Percentiles rank a stretch among this genome's conserved stretches.
These are phyloP conservation scores for Musa itinerans DNA, from an alignment of 176 grass and related monocot species.

Conservation along the genomic window DNA sequence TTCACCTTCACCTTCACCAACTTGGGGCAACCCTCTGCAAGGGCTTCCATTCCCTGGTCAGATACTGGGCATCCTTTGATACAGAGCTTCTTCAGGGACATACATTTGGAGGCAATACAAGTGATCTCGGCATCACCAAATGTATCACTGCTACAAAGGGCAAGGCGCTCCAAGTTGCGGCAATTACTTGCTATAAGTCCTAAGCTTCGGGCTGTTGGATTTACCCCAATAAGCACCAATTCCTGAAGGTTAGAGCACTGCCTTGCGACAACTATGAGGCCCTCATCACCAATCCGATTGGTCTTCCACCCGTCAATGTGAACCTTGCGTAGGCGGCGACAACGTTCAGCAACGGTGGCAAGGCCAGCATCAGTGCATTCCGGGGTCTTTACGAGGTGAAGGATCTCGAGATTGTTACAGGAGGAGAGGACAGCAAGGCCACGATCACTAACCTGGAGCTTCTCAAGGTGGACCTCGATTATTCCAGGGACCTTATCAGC, in stretches of 20 bases:
- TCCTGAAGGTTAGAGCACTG: conserved; percentile 76
- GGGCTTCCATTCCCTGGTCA: conserved; percentile 59
- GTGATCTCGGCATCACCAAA: conserved; percentile 71
- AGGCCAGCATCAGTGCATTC: conserved; percentile 60
- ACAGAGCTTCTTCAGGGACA: conserved; percentile 74
- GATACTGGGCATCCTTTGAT: conserved; percentile 90
- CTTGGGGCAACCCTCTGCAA: conserved; percentile 64
- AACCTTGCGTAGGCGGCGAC: conserved; percentile 15
- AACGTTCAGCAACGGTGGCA: conserved; percentile 16
- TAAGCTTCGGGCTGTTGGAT: conserved; percentile 51
- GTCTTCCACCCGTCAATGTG: conserved; percentile 23
- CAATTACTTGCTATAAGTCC: conserved; percentile 67
- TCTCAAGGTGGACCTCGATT: conserved; percentile 76
- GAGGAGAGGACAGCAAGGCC: conserved; percentile 16
- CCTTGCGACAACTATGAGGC: conserved; percentile 42
- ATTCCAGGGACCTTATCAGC: conserved; percentile 32
- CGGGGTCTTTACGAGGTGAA: conserved; percentile 32
- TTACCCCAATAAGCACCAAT: conserved; percentile 80
- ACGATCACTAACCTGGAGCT: conserved; percentile 48
- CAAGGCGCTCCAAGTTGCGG: conserved; percentile 67
- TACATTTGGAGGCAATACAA: conserved; percentile 55
- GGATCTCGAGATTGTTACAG: conserved; percentile 13
- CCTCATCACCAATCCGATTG: conserved; percentile 52
- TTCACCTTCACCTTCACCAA: conserved; percentile 97
- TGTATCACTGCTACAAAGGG: conserved; percentile 67